Percentiles rank a stretch among this genome's conserved stretches.
Evolutionary conservation across 768 basidiomycete species (phyloP).

Genomic region (Podaxis sp.): DNA sequence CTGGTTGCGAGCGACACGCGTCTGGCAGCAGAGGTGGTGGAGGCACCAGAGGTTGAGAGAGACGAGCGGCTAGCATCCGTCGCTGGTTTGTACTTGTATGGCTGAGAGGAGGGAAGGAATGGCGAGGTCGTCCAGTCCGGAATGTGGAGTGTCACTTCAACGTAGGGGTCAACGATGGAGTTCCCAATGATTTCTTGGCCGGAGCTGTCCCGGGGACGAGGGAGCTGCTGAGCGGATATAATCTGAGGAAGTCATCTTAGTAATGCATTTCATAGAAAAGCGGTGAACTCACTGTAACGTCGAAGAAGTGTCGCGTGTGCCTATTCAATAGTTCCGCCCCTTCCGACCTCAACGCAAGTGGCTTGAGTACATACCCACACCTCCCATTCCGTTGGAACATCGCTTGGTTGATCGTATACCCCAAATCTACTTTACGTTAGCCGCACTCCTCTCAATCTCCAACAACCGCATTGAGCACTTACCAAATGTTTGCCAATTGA

Average conservation of each 20-base stretch:
- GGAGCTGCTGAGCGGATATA: constrained; percentile 91
- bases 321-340: constrained; percentile 57
- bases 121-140: constrained; percentile 62
- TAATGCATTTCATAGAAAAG: background rate
- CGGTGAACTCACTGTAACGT: constrained; percentile 50
- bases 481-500: constrained; percentile 99
- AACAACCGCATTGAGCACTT: constrained; percentile 23
- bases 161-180: constrained; percentile 57
- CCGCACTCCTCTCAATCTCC: background rate
- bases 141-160: constrained; percentile 67
- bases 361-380: constrained; percentile 89
- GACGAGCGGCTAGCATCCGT: constrained; percentile 15
- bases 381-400: constrained; percentile 95
- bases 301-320: constrained; percentile 57
- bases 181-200: constrained; percentile 66
- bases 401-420: constrained; percentile 89
- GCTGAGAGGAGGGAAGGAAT: constrained; percentile 11
- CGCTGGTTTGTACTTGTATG: constrained; percentile 15
- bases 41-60: constrained; percentile 22
- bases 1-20: constrained; percentile 56
- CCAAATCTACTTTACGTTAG: constrained; percentile 57
- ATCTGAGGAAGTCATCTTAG: constrained; percentile 17
- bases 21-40: constrained; percentile 31
- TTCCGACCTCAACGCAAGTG: constrained; percentile 64
- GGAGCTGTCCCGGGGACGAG: constrained; percentile 66